Conservation (phyloP, 2,329 filamentous ascomycete genomes). For the Aspergillus aculeatus region DNA sequence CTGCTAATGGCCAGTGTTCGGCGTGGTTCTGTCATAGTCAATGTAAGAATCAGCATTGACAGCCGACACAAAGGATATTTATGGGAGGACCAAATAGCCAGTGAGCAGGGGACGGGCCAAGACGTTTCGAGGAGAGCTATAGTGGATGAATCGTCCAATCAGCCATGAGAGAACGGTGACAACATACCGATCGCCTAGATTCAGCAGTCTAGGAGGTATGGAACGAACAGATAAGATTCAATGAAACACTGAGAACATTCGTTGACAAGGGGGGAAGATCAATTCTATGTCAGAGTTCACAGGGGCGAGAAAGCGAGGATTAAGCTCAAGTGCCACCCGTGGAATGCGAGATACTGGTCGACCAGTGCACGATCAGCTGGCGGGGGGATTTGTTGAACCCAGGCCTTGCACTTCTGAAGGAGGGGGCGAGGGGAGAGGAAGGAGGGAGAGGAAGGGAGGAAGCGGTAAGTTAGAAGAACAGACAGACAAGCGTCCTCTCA, state of each 20-base stretch:
- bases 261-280: slow-evolving; percentile 2
- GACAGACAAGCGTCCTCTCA: background rate
- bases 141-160: background rate
- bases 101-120: background rate
- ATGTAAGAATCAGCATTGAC: slow-evolving; percentile 1
- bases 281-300: slow-evolving; percentile 1
- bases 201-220: background rate
- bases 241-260: slow-evolving; percentile 11
- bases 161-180: slow-evolving; percentile 2
- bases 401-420: slow-evolving; percentile 1
- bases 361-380: background rate
- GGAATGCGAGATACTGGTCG: background rate
- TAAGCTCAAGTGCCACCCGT: slow-evolving; percentile 3
- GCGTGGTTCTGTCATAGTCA: slow-evolving; percentile 1
- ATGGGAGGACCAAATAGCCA: background rate
- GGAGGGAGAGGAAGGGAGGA: background rate
- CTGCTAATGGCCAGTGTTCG: background rate
- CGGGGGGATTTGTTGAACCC: background rate
- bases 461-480: background rate
- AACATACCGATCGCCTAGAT: slow-evolving; percentile 9
- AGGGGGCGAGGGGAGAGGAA: background rate
- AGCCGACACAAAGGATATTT: background rate
- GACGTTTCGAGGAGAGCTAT: slow-evolving; percentile 1
- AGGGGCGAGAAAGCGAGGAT: slow-evolving; percentile 6
- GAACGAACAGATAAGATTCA: slow-evolving; percentile 6